These are phyloP conservation scores for Moesziomyces antarcticus DNA, from an alignment of 1,284 basidiomycete species.

Conservation along the genomic window DNA sequence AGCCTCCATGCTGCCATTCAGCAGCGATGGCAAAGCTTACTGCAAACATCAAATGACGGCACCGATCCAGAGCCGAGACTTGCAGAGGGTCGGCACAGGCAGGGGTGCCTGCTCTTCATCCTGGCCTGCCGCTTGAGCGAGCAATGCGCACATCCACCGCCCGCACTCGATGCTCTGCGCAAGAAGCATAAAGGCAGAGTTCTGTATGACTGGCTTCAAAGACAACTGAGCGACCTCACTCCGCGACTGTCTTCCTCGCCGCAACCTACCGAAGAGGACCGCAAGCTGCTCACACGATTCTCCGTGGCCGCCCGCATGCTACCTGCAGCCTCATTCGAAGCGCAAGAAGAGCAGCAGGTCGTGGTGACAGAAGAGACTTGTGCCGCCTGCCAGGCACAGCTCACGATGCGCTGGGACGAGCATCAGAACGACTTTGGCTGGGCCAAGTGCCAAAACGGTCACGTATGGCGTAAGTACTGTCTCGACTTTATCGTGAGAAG, in stretches of 20 bases:
- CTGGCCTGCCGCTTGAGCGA: constrained; percentile 12
- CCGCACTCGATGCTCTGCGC: background rate
- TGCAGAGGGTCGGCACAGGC: background rate
- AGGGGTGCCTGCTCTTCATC: constrained; percentile 21
- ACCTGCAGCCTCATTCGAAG: constrained; percentile 1
- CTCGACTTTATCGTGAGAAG: background rate
- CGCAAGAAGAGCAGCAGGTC: background rate
- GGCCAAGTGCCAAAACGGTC: constrained; percentile 31
- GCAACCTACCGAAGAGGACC: constrained; percentile 3
- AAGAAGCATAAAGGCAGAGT: constrained; percentile 2
- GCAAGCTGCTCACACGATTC: constrained; percentile 1
- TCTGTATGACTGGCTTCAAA: constrained; percentile 9
- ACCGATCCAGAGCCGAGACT: background rate
- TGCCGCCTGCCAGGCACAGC: constrained; percentile 28
- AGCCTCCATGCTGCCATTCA: constrained; percentile 8
- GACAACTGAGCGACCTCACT: constrained; percentile 3
- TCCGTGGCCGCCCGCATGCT: constrained; percentile 4
- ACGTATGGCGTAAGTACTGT: constrained; percentile 38
- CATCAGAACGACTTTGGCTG: constrained; percentile 17
- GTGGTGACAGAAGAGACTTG: constrained; percentile 22
- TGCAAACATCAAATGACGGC: background rate
- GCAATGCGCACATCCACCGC: background rate
- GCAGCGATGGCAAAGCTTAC: constrained; percentile 13
- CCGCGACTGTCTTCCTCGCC: background rate
- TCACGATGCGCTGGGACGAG: constrained; percentile 15